Evolutionary conservation across 139 green algal genomes (phyloP).

Genomic region (Chlamydomonas schloesseri): DNA sequence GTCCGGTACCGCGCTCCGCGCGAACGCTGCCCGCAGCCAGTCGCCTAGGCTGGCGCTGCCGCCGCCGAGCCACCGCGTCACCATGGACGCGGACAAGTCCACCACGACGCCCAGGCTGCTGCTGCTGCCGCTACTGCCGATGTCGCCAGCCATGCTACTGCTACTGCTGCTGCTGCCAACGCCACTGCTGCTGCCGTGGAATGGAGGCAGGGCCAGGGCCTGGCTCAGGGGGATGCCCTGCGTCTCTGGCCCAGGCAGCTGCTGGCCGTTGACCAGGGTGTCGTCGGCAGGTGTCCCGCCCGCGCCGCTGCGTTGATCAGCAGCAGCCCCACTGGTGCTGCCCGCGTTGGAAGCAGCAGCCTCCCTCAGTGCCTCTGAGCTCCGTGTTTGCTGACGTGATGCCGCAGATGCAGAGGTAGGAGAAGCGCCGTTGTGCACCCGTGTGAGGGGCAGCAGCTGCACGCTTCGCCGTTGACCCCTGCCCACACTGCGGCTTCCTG

Average conservation of each 20-base stretch:
- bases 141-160: background rate
- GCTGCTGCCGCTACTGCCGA: background rate
- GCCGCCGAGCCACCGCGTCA: conserved; percentile 21
- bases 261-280: too few species aligned
- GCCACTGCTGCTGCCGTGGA: too few species aligned
- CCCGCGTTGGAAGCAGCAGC: too few species aligned
- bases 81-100: background rate
- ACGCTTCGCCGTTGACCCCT: background rate
- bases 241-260: background rate
- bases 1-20: background rate
- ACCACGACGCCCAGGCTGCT: background rate
- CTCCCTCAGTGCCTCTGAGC: too few species aligned
- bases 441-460: background rate
- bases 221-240: background rate
- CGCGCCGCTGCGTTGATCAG: background rate
- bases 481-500: too few species aligned
- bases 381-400: too few species aligned
- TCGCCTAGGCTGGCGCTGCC: background rate
- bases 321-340: background rate
- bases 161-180: background rate
- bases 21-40: conserved; percentile 1
- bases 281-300: background rate
- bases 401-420: too few species aligned
- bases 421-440: too few species aligned
- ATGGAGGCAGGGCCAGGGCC: too few species aligned